Evolutionary conservation across 2,329 filamentous ascomycete species (phyloP).

Genomic region (Clonostachys rosea): DNA sequence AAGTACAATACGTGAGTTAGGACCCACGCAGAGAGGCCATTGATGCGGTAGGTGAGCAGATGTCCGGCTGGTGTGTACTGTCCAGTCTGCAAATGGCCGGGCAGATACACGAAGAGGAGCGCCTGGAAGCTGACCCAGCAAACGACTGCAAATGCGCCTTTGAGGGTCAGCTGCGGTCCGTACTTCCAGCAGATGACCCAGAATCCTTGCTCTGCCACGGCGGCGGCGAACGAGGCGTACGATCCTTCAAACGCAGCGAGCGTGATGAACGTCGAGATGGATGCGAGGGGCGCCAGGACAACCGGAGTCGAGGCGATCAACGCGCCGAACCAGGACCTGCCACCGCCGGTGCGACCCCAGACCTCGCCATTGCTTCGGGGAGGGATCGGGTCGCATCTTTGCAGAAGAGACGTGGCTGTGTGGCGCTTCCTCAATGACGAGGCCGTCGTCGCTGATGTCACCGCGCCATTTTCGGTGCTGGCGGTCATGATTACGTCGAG

Average conservation of each 20-base stretch:
- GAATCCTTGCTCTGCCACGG: slow-evolving; percentile 4
- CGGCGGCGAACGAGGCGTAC: slow-evolving; percentile 1
- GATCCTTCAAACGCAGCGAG: slow-evolving; percentile 12
- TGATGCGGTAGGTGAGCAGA: slow-evolving; percentile 34
- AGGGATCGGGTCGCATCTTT: too few species aligned
- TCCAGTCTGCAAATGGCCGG: slow-evolving; percentile 15
- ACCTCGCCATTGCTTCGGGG: too few species aligned
- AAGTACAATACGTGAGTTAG: slow-evolving; percentile 26
- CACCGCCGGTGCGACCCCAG: slow-evolving; percentile 15
- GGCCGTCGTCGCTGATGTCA: too few species aligned
- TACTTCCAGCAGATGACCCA: background rate
- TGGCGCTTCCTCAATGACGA: too few species aligned
- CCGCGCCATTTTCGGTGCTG: too few species aligned
- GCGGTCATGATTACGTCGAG: too few species aligned
- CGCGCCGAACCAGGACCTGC: slow-evolving; percentile 12
- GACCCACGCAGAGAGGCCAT: slow-evolving; percentile 32
- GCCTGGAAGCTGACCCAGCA: slow-evolving; percentile 5
- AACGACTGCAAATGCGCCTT: slow-evolving; percentile 1
- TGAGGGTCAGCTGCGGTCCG: slow-evolving; percentile 2
- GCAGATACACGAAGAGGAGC: slow-evolving; percentile 2
- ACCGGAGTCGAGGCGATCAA: slow-evolving; percentile 13
- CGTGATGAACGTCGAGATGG: slow-evolving; percentile 14
- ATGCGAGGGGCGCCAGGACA: slow-evolving; percentile 12
- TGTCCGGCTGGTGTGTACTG: slow-evolving; percentile 36
- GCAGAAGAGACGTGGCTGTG: too few species aligned